These are phyloP conservation scores for Glarea lozoyensis DNA, from an alignment of 495 filamentous ascomycete genomes.

Conservation along the genomic window DNA sequence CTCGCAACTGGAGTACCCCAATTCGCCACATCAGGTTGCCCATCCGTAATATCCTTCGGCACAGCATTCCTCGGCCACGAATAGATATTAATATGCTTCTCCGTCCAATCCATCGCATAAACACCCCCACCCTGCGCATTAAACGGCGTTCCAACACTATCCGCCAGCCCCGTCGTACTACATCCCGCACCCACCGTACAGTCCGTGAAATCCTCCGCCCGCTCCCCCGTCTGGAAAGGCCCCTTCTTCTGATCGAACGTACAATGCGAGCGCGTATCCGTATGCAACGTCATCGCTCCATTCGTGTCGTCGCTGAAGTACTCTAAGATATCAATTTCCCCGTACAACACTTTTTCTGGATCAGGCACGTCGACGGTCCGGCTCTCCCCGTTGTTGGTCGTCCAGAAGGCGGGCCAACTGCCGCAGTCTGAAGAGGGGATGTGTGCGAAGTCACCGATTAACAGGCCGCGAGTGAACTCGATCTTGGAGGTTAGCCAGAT, in stretches of 20 bases:
- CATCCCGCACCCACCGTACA: constrained; percentile 50
- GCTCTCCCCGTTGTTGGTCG: neutral
- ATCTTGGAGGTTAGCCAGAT: constrained; percentile 61
- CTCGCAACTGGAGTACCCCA: constrained; percentile 62
- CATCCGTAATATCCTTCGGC: constrained; percentile 46
- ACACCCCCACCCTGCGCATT: constrained; percentile 67
- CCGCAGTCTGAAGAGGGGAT: constrained; percentile 65
- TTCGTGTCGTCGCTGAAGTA: constrained; percentile 58
- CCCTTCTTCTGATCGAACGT: no score
- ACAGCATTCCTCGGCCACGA: constrained; percentile 18
- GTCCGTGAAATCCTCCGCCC: constrained; percentile 33
- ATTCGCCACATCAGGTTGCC: constrained; percentile 27
- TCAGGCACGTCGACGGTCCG: constrained; percentile 5
- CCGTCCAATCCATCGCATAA: constrained; percentile 70
- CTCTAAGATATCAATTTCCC: constrained; percentile 89
- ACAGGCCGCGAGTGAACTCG: constrained; percentile 55
- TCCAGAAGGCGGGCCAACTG: constrained; percentile 30
- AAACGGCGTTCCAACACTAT: constrained; percentile 61
- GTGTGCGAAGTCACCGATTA: constrained; percentile 65
- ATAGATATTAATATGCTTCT: constrained; percentile 49
- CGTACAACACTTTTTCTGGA: constrained; percentile 51
- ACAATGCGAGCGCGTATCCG: constrained; percentile 38
- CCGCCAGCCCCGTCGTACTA: constrained; percentile 27
- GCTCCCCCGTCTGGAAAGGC: constrained; percentile 23
- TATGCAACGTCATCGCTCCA: constrained; percentile 70